phyloP scores from a whole-genome alignment of 129 eudicot genomes.

The Solidago caesia region DNA sequence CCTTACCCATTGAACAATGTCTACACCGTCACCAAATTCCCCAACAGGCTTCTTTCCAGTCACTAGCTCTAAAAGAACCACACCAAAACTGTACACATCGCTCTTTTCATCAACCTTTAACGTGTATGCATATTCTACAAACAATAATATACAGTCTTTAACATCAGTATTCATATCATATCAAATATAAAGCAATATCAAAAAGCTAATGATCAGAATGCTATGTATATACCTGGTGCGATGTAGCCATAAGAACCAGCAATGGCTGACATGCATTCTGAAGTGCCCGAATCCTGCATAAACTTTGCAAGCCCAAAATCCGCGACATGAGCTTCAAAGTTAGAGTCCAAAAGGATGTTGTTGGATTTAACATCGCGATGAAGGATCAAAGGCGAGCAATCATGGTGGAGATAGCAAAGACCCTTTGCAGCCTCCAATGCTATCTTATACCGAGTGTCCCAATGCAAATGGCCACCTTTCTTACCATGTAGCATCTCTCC shows the following conservation, averaged over 20 bases:
- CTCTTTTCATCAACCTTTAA: slow-evolving; percentile 92
- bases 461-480: not conserved
- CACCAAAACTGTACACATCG: slow-evolving; percentile 87
- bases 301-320: not conserved
- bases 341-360: not conserved
- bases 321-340: not conserved
- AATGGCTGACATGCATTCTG: not conserved
- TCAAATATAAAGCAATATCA: too few relatives aligned
- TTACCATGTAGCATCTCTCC: not conserved
- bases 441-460: not conserved
- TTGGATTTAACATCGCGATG: not conserved
- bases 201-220: too few relatives aligned
- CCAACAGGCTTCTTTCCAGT: slow-evolving; percentile 83
- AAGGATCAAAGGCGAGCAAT: not conserved
- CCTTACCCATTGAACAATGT: slow-evolving; percentile 87
- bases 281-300: not conserved
- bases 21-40: slow-evolving; percentile 89
- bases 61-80: slow-evolving; percentile 76
- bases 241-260: slow-evolving; percentile 2
- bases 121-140: slow-evolving; percentile 86
- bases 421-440: not conserved
- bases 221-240: not conserved
- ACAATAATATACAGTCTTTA: not conserved
- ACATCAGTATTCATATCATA: too few relatives aligned
- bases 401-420: not conserved